Base-by-base conservation (phyloP, 1,139 yeast genomes). In the Zygotorulaspora mrakii region DNA sequence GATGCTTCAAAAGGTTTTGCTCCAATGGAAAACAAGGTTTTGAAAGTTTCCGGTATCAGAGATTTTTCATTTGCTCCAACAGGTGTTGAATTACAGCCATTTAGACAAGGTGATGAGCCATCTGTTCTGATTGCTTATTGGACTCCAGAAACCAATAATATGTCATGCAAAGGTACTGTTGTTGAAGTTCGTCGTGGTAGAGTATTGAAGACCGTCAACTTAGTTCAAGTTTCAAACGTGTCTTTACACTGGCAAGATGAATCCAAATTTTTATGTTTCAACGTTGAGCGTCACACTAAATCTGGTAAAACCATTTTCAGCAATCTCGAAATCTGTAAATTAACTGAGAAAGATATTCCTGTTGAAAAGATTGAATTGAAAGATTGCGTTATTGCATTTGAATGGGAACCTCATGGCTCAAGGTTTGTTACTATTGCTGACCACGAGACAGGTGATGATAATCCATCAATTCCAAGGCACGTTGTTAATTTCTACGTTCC, bases 51-150 rank as follows among this genome's bases (percentile, higher is more conserved):
- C 31, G 95, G 89, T 42, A 77, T 94, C 50, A 80, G 80, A 55
- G 96, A 89, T 66, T 91, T 94, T 61, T 95, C 88, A 64, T 91
- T 94, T 78, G 88, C 97, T 18, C 98, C 99, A 48, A 80, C 91
- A 27, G 83, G 83, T 49, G 85, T 87, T 33, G 71, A 75, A 52
- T 73, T 87, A 49, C 77, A 79, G 33, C 76, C 73, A 52, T 69
- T 76, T 40, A 66, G 67, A 42, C 76, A 69, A 49, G 62, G 57
- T 35, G 60, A 57, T 33, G 56, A 57, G 33, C 62, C 59, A 28
- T 70, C 71, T n/a, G 82, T 82, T 53, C 70, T 88, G 26, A 73
- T 94, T 55, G 82, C 95, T 30, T 91, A 83, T 71, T 94, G 98
- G 98, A 88, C 96, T 35, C 98, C 98, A 40, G 99, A 94, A 69